Conservation (phyloP, 306 rosid genomes). For the Sesbania bispinosa region DNA sequence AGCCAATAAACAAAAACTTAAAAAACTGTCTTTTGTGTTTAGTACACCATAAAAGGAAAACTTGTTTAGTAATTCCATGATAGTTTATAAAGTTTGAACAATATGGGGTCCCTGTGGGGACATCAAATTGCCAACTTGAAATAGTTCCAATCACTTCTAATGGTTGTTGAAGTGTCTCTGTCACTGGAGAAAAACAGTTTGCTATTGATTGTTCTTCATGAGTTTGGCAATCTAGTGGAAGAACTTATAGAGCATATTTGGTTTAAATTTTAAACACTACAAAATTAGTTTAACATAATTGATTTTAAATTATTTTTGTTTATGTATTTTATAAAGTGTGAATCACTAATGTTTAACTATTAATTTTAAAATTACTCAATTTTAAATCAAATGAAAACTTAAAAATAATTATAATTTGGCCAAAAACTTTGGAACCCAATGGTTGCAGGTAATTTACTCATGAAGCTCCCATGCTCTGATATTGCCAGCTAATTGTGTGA, state of each 20-base stretch:
- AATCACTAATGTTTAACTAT: no score
- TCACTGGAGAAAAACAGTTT: slow-evolving; percentile 1
- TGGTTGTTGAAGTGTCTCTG: slow-evolving; percentile 25
- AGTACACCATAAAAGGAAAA: slow-evolving; percentile 1
- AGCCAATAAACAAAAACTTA: no score
- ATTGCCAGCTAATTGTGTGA: slow-evolving; percentile 23
- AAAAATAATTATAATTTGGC: no score
- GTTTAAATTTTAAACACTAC: no score
- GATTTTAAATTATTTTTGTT: no score
- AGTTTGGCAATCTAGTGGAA: slow-evolving; percentile 12
- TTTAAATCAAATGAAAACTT: no score
- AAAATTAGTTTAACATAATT: no score
- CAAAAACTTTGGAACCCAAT: slow-evolving; percentile 24
- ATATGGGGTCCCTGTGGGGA: slow-evolving; percentile 1
- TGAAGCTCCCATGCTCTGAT: not conserved
- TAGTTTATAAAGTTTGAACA: not conserved
- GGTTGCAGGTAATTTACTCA: slow-evolving; percentile 8
- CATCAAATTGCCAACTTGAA: not conserved
- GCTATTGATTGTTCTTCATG: slow-evolving; percentile 11
- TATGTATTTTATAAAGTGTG: no score
- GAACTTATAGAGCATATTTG: no score
- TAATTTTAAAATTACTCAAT: no score
- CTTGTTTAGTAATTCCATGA: not conserved
- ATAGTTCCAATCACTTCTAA: not conserved
- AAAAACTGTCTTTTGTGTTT: not conserved